Evolutionary conservation across 306 rosid species (phyloP), one percentile per base, ranked within the genome.

Genomic region (Cicer pinnatifidum): DNA sequence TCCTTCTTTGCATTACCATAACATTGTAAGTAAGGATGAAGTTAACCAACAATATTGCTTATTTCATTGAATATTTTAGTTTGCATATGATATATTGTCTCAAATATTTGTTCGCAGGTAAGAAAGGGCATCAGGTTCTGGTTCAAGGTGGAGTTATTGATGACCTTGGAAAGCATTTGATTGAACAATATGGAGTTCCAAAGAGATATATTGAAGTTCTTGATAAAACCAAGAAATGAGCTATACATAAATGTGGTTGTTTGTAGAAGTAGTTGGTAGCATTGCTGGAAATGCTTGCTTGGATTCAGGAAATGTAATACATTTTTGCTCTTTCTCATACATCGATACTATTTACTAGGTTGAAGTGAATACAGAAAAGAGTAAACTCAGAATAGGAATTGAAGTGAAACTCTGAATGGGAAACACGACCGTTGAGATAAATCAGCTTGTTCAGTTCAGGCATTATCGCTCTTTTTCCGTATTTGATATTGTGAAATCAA

Each of bases 91-190:
- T 48, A 2, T 54, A 50, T 28, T 10, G 47, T 64, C 23, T 15
- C 51, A 28, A 41, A 10, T 33, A 16, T 67, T 41, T 38, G 64
- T 72, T 65, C 76, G 76, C 91, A 91, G 91, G 98, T 77, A 91
- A 91, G 89, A 94, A 89, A 78, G 98, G 98, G 43, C 76, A 81
- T 6, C 96, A 91, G 75, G 97, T 91, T 75, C 69, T 91, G 78
- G 89, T 94, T 78, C 98, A 94, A 87, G 98, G 98, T 9, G 96
- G 98, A 15, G 97, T 94, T 39, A 91, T 94, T 39, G 95, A 91
- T 73, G 93, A 88, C 82, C 67, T 94, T 59, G 92, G 90, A 51
- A 91, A 85, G 74, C 96, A 88, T 85, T 79, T 94, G 86, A 72
- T 89, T 47, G 97, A 94, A 77, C 96, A 91, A 35, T 94, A 87